phyloP scores from a whole-genome alignment of 495 filamentous ascomycete species.

The Tuber umbilicatum region DNA sequence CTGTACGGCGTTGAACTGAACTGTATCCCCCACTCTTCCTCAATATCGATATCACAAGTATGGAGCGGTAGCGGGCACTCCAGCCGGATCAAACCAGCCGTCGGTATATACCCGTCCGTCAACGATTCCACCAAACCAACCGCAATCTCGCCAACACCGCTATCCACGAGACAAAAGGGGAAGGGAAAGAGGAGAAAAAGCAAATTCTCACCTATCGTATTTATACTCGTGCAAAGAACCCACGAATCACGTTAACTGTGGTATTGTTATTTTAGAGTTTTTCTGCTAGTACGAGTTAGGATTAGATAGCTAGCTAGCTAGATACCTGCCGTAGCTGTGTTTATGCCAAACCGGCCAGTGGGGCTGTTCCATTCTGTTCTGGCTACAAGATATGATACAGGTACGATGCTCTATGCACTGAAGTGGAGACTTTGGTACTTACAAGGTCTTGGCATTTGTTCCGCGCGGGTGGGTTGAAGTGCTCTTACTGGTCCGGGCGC shows the following conservation, averaged over 20 bases:
- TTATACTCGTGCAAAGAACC: no score
- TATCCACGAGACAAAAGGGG: not conserved
- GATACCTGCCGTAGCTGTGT: not conserved
- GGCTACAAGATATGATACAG: not conserved
- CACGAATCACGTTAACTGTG: not conserved
- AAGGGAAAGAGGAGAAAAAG: not conserved
- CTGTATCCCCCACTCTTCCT: not conserved
- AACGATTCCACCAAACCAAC: not conserved
- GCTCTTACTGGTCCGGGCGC: not conserved
- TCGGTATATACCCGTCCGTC: not conserved
- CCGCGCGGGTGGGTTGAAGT: not conserved
- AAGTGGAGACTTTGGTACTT: not conserved
- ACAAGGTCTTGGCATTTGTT: not conserved
- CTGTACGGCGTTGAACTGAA: not conserved
- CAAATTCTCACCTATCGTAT: not conserved
- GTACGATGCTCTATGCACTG: not conserved
- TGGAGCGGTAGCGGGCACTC: not conserved
- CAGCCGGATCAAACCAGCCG: not conserved
- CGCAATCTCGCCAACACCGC: not conserved
- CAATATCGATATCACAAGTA: not conserved
- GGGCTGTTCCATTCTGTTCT: not conserved
- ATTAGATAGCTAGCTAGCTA: not conserved
- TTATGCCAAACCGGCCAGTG: not conserved
- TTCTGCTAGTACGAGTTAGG: not conserved
- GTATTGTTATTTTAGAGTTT: not conserved